Percentiles rank a stretch among this genome's conserved stretches.
Conservation (phyloP, 2,329 filamentous ascomycete genomes). For the Thielaviopsis populi region DNA sequence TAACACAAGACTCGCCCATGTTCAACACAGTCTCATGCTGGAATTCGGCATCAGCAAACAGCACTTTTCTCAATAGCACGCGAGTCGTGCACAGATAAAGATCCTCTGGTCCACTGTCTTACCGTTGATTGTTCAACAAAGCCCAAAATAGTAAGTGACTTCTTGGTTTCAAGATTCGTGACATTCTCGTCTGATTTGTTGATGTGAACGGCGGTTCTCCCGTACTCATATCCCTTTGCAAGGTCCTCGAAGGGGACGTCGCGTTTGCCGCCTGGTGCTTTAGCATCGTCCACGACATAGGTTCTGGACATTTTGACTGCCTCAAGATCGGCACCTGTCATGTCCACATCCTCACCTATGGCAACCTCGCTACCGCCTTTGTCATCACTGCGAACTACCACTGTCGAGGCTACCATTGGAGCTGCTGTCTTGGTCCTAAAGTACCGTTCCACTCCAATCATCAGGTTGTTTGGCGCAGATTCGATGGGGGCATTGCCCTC, state of each 20-base stretch:
- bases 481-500: conserved; percentile 27
- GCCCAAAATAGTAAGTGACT: conserved; percentile 67
- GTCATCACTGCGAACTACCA: conserved; percentile 42
- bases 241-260: conserved; percentile 72
- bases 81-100: background rate
- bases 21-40: conserved; percentile 73
- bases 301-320: conserved; percentile 61
- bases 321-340: conserved; percentile 36
- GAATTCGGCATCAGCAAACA: background rate
- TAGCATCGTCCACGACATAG: conserved; percentile 66
- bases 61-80: background rate
- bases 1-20: conserved; percentile 66
- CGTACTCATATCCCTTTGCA: conserved; percentile 90
- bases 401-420: conserved; percentile 61
- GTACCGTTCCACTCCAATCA: conserved; percentile 80
- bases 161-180: conserved; percentile 67
- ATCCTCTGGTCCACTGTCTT: conserved; percentile 19
- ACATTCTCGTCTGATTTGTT: conserved; percentile 74
- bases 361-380: conserved; percentile 21
- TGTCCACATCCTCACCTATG: conserved; percentile 34
- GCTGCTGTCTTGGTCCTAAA: conserved; percentile 68
- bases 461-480: conserved; percentile 41
- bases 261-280: conserved; percentile 59
- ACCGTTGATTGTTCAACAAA: conserved; percentile 65
- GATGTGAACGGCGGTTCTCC: conserved; percentile 80